These are phyloP conservation scores for Aristolochia fimbriata DNA, from an alignment of 164 flowering plant genomes.

Conservation along the genomic window DNA sequence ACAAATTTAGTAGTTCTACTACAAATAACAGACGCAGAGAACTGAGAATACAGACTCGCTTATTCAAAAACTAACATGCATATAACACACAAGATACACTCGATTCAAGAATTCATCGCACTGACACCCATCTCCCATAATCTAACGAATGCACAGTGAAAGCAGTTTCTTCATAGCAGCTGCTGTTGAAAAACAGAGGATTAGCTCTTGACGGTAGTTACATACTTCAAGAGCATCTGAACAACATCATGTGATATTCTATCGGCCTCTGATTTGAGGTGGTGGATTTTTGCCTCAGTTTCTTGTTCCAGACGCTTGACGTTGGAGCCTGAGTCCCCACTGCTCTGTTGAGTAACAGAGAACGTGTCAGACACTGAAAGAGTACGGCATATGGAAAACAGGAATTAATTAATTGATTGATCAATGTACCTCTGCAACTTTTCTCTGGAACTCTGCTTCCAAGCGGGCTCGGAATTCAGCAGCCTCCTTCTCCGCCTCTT, in stretches of 20 bases:
- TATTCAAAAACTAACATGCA: too few relatives aligned
- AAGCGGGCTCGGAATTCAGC: constrained; percentile 49
- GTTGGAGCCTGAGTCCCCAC: constrained; percentile 91
- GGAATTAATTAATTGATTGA: not conserved
- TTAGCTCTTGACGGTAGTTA: constrained; percentile 64
- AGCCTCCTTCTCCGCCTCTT: constrained; percentile 64
- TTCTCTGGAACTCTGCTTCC: constrained; percentile 54
- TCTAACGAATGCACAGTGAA: not conserved
- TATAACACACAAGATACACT: too few relatives aligned
- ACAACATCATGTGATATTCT: constrained; percentile 65
- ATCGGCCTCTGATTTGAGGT: constrained; percentile 49
- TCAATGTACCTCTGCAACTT: constrained; percentile 37
- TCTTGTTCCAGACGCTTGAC: constrained; percentile 85
- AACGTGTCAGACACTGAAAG: not conserved
- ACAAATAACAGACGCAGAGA: too few relatives aligned
- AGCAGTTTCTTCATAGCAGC: too few relatives aligned
- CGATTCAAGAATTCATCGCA: too few relatives aligned
- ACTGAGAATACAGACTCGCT: too few relatives aligned
- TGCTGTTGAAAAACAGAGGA: too few relatives aligned
- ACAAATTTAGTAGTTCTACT: too few relatives aligned
- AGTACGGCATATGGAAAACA: not conserved
- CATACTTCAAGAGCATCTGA: constrained; percentile 73
- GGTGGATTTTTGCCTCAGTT: constrained; percentile 54
- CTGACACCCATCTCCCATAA: not conserved
- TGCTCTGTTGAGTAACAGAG: constrained; percentile 42